Percentiles rank a stretch among this genome's conserved stretches.
These are phyloP conservation scores for Prosopis cineraria DNA, from an alignment of 306 rosid genomes.

Conservation along the genomic window DNA sequence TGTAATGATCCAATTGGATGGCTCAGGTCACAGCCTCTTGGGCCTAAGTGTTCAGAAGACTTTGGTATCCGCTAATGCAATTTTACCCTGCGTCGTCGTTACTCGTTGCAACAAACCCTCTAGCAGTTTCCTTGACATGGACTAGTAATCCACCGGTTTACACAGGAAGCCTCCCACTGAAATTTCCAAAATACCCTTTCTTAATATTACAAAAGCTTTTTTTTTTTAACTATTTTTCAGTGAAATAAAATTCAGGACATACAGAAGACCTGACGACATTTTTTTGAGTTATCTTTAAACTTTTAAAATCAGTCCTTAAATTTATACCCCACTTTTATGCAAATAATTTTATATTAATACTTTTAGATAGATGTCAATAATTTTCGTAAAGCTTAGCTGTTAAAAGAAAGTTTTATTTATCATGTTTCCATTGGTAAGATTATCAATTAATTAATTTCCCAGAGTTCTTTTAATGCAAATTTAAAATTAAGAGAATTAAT, in stretches of 20 bases:
- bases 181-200: slow-evolving; percentile 38
- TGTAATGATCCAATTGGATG: slow-evolving; percentile 29
- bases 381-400: background rate
- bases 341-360: background rate
- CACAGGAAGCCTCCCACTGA: slow-evolving; percentile 22
- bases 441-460: background rate
- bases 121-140: slow-evolving; percentile 65
- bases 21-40: slow-evolving; percentile 30
- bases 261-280: background rate
- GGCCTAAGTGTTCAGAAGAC: slow-evolving; percentile 2
- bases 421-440: background rate
- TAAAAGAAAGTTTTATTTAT: background rate
- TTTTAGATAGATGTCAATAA: no score
- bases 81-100: slow-evolving; percentile 53
- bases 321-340: background rate
- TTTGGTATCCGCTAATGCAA: background rate
- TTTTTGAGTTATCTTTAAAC: background rate
- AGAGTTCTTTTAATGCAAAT: background rate
- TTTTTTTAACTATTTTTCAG: background rate
- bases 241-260: background rate
- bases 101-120: slow-evolving; percentile 63
- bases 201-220: background rate
- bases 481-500: background rate
- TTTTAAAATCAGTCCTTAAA: no score
- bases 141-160: slow-evolving; percentile 47